These are phyloP conservation scores for Iris pallida DNA, from an alignment of 116 monocot species.

Conservation along the genomic window DNA sequence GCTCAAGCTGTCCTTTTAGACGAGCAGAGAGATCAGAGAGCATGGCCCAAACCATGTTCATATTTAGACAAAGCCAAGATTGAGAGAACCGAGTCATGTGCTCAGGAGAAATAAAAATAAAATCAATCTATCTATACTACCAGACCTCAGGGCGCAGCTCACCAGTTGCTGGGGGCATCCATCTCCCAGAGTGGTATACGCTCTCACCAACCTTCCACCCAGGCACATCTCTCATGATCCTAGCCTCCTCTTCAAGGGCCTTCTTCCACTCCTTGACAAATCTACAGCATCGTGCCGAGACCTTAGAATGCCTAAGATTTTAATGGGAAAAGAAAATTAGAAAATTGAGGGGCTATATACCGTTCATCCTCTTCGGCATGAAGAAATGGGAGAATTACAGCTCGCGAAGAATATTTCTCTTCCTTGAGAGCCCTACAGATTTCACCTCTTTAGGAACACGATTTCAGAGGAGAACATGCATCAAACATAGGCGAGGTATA, in stretches of 20 bases:
- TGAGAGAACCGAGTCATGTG: not conserved
- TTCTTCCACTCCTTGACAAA: slow-evolving; percentile 76
- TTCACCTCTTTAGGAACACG: not conserved
- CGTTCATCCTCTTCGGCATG: slow-evolving; percentile 89
- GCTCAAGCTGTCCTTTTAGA: no score
- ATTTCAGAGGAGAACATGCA: not conserved
- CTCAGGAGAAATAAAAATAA: no score
- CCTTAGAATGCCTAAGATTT: not conserved
- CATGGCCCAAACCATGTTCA: no score
- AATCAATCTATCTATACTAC: slow-evolving; percentile 11
- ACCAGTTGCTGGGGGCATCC: slow-evolving; percentile 73
- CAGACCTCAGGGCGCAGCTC: slow-evolving; percentile 79
- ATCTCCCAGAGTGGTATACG: slow-evolving; percentile 63
- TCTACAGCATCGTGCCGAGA: slow-evolving; percentile 12
- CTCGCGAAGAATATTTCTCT: slow-evolving; percentile 75
- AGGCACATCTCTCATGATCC: slow-evolving; percentile 78
- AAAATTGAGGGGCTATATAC: slow-evolving; percentile 12
- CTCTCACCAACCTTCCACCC: slow-evolving; percentile 81
- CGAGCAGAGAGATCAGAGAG: no score
- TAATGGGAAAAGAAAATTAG: not conserved
- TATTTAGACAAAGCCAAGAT: no score
- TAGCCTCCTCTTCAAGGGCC: slow-evolving; percentile 60
- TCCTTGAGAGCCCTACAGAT: slow-evolving; percentile 57
- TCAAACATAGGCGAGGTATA: no score
- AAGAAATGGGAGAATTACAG: slow-evolving; percentile 59